Base-by-base conservation (phyloP, 129 eudicot species). In the Silybum marianum region DNA sequence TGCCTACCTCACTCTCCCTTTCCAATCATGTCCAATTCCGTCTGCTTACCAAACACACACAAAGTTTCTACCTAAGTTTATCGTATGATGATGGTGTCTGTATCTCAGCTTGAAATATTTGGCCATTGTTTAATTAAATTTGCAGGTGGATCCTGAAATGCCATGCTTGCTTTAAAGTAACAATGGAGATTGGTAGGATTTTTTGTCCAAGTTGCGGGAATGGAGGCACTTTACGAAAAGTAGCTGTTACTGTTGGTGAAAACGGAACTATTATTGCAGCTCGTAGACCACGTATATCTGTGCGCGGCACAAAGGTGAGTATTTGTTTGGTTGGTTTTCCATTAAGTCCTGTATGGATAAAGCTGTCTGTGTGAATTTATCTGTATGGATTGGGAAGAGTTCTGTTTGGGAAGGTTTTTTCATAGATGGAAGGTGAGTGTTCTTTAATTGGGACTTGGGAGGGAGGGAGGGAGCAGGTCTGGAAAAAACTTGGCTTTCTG, bases 141-240 rank as follows among this genome's bases (percentile, higher is more conserved):
- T 73, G 70, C 81, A 95, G 99, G 89, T 95, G 99, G 99, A 84
- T 95, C 70, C 80, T 95, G 87, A 89, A 92, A 80, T 95, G 99
- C 86, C 99, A 95, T 88, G 99, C 99, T 46, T 95, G 99, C 87
- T 88, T 42, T 69, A 91, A 92, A 84, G 97, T 93, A 78, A 95
- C 99, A 23, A 91, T 93, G 69, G 99, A 92, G 48, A 86, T 88
- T 12, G 97, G 94, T 76, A 90, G 87, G 83, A 91, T 95, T 36
- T 95, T 95, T 87, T 92, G 99, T 62, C 99, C 99, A 26, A 86
- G 79, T 46, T 95, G 99, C 83, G 99, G 99, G 46, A 92, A 95
- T 79, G 99, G 99, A 40, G 99, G 98, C 67, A 95, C 99, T 62
- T 83, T 95, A 75, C 88, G 98, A 42, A 95, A 95, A 85, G 98